phyloP scores from a whole-genome alignment of 345 rosid species.

The Sisymbrium altissimum region DNA sequence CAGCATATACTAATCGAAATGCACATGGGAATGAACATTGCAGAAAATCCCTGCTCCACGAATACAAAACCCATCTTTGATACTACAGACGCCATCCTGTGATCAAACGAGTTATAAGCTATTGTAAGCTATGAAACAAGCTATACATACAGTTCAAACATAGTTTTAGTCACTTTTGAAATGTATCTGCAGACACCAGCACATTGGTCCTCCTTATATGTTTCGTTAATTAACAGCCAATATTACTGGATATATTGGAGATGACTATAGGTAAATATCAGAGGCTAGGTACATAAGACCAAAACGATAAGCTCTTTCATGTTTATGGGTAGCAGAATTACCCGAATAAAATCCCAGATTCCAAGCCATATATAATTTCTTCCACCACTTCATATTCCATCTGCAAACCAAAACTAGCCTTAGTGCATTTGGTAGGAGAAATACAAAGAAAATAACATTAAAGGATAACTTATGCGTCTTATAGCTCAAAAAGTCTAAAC shows the following conservation, averaged over 20 bases:
- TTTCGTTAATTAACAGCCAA: not conserved
- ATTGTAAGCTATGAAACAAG: conserved; percentile 16
- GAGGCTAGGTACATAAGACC: not conserved
- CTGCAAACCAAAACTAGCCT: conserved; percentile 42
- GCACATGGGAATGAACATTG: conserved; percentile 72
- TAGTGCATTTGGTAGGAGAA: not conserved
- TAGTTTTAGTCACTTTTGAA: not conserved
- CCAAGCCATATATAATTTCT: conserved; percentile 95
- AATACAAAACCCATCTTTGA: conserved; percentile 97
- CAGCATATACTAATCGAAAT: conserved; percentile 79
- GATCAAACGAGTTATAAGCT: conserved; percentile 15
- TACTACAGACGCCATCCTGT: conserved; percentile 95
- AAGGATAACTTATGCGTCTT: not conserved
- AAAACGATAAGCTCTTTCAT: not conserved
- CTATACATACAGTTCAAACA: not conserved
- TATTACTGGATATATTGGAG: not conserved
- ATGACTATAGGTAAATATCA: not conserved
- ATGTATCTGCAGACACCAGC: not conserved
- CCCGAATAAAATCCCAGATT: conserved; percentile 97
- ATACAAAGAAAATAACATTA: not conserved
- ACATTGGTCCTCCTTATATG: not conserved
- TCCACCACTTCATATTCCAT: conserved; percentile 93
- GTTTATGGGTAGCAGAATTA: conserved; percentile 24
- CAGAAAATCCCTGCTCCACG: conserved; percentile 75
- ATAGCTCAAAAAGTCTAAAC: not conserved